Evolutionary conservation across 208 protist genomes (phyloP).

Genomic region (Jaenimonas drosophilae): DNA sequence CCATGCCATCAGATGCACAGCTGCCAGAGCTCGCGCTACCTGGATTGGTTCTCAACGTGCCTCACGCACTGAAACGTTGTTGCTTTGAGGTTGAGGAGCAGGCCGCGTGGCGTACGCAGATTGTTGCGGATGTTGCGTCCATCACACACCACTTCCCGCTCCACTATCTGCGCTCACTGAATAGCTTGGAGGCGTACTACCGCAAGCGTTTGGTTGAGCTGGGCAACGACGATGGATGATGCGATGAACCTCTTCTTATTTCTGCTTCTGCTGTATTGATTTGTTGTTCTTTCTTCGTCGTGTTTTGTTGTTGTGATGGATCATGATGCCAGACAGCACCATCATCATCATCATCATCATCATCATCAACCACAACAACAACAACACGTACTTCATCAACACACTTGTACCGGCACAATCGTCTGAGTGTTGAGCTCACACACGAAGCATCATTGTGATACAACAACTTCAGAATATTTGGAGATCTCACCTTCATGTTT

Average conservation of each 20-base stretch:
- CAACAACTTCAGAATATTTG: background rate
- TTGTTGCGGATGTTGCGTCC: too few relatives aligned
- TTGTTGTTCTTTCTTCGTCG: constrained; percentile 8
- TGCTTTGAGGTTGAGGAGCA: constrained; percentile 14
- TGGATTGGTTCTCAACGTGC: constrained; percentile 11
- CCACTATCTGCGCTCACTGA: constrained; percentile 37
- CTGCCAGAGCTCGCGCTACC: constrained; percentile 18
- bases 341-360: background rate
- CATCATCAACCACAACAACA: constrained; percentile 2
- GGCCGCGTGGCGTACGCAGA: constrained; percentile 10
- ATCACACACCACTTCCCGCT: constrained; percentile 54
- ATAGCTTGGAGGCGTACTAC: constrained; percentile 19
- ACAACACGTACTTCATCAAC: background rate
- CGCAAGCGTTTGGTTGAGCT: too few relatives aligned
- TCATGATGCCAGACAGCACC: too few relatives aligned
- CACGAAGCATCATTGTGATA: background rate
- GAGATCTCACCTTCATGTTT: background rate
- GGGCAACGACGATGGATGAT: too few relatives aligned
- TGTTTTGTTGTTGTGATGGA: constrained; percentile 4
- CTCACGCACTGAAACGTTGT: constrained; percentile 5
- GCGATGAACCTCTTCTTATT: background rate
- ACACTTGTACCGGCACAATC: background rate
- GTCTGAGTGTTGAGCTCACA: too few relatives aligned
- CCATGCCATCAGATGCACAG: constrained; percentile 7
- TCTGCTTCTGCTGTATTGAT: background rate